Evolutionary conservation across 2,329 filamentous ascomycete species (phyloP).

Genomic region (Beauveria bassiana): DNA sequence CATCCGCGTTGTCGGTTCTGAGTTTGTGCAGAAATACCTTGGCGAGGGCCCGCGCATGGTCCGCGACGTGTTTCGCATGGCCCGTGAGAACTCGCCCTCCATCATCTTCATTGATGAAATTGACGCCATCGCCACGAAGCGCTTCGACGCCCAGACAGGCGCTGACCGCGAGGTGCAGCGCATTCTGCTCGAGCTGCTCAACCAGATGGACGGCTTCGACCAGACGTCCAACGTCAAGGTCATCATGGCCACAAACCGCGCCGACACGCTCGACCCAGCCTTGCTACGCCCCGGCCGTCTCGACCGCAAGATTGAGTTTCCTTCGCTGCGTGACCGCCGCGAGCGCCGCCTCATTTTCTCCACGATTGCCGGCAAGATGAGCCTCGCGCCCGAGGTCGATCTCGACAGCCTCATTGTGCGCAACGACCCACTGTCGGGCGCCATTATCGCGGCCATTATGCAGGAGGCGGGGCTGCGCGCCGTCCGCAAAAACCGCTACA

Average conservation of each 20-base stretch:
- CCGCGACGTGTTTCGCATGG: conserved; percentile 98
- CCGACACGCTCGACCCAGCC: conserved; percentile 92
- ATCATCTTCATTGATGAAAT: conserved; percentile 99
- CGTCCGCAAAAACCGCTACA: conserved; percentile 96
- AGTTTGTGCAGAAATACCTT: conserved; percentile 98
- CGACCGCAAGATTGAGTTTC: conserved; percentile 98
- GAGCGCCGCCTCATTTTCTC: conserved; percentile 94
- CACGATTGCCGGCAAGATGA: conserved; percentile 98
- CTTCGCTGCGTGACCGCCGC: conserved; percentile 84
- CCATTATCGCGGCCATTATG: conserved; percentile 98
- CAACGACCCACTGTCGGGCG: conserved; percentile 91
- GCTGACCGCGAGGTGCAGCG: conserved; percentile 97
- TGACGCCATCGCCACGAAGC: conserved; percentile 97
- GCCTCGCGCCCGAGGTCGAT: conserved; percentile 90
- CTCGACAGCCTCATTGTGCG: conserved; percentile 92
- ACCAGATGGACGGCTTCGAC: conserved; percentile 99
- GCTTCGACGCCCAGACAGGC: conserved; percentile 97
- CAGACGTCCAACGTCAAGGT: conserved; percentile 99
- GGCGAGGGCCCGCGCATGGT: conserved; percentile 98
- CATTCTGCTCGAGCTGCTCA: conserved; percentile 92
- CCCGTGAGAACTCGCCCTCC: conserved; percentile 91
- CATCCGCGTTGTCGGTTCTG: conserved; percentile 94
- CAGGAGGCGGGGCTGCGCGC: conserved; percentile 93
- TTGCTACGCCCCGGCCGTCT: conserved; percentile 89
- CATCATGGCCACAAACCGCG: conserved; percentile 99